A percentile compares a stretch with the other conserved stretches of the same genome.
phyloP scores from a whole-genome alignment of 2,329 filamentous ascomycete species.

The Teratosphaeria gauchensis region DNA sequence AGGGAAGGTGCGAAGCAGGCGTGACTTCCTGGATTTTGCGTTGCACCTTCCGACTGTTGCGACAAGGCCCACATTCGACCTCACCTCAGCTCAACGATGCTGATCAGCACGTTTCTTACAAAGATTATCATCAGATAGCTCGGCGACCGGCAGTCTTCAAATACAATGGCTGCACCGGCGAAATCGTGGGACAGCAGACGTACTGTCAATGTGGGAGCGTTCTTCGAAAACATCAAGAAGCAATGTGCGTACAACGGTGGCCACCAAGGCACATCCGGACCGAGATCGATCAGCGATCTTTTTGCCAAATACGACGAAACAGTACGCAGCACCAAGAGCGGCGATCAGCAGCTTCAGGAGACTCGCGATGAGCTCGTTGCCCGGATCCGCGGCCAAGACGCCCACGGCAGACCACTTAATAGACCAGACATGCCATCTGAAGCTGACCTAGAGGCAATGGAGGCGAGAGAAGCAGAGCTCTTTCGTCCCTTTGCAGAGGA shows the following conservation, averaged over 20 bases:
- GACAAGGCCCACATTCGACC: neutral
- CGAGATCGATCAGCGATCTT: neutral
- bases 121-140: no score
- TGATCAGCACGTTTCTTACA: neutral
- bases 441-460: neutral
- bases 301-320: neutral
- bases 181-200: neutral
- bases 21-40: neutral
- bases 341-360: neutral
- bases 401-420: neutral
- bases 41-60: neutral
- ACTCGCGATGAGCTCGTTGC: neutral
- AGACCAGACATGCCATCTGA: neutral
- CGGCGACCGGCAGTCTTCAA: neutral
- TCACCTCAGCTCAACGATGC: neutral
- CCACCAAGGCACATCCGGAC: neutral
- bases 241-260: neutral
- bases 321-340: neutral
- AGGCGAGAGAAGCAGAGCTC: neutral
- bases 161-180: neutral
- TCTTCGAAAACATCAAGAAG: neutral
- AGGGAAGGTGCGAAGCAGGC: neutral
- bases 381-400: neutral
- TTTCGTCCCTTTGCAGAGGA: neutral
- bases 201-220: neutral